Evolutionary conservation across 2,329 filamentous ascomycete species (phyloP).

Genomic region (Colletotrichum ledebouriae): DNA sequence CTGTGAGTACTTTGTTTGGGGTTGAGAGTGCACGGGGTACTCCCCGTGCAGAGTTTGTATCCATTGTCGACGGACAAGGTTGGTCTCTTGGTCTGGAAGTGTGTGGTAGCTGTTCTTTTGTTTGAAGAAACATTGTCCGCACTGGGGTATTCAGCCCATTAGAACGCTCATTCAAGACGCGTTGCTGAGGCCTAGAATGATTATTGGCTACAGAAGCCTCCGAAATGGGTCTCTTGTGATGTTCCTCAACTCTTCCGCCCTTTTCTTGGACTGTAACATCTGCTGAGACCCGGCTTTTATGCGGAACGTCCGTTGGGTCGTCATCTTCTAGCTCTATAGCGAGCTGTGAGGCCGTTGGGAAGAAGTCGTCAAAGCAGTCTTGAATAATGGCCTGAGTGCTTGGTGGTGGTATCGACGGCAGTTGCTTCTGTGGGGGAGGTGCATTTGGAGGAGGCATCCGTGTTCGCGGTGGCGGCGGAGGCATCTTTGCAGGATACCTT

Average conservation of each 20-base stretch:
- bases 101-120: background rate
- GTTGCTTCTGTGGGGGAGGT: conserved; percentile 35
- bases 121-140: too few species aligned
- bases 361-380: conserved; percentile 64
- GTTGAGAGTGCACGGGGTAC: background rate
- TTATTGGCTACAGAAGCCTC: too few species aligned
- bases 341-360: conserved; percentile 70
- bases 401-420: conserved; percentile 48
- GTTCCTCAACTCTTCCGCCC: too few species aligned
- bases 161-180: too few species aligned
- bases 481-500: background rate
- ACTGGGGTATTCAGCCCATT: too few species aligned
- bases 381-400: conserved; percentile 68
- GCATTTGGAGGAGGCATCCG: conserved; percentile 34
- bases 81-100: too few species aligned
- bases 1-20: background rate
- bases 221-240: too few species aligned
- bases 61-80: too few species aligned
- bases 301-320: background rate
- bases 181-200: too few species aligned
- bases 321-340: conserved; percentile 62
- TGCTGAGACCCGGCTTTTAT: too few species aligned
- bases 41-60: too few species aligned
- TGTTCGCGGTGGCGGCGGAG: background rate
- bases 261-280: too few species aligned